Base-by-base conservation (phyloP, 768 basidiomycete genomes). In the Omphalotus guepiniiformis region DNA sequence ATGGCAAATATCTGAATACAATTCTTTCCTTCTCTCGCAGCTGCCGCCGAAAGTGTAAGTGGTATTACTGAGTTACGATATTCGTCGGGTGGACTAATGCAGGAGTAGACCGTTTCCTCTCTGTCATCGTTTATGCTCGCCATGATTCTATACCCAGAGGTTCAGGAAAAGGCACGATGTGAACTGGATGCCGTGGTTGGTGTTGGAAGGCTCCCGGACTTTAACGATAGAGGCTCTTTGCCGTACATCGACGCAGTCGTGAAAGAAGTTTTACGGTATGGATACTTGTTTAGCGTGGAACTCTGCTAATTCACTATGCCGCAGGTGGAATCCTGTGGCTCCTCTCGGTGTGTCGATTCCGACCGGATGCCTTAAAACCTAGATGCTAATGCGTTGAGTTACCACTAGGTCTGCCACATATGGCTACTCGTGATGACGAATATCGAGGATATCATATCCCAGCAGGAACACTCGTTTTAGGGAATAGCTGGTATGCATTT, bases 381-480 rank as follows among this genome's bases (percentile, higher is more conserved):
- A 18, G 28, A 15, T 30, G 15, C 28, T 5, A 42, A 11, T 46
- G 21, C 7, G 9, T 39, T 25, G n/a, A n/a, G n/a, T n/a, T n/a
- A n/a, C n/a, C n/a, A n/a, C 23, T 27, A 64, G 66, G 66, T 27
- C 54, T 68, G 34, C 66, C 66, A 5, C 73, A 74, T 39, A 67
- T 66, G 55, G 63, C 59, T 6, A 68, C 69, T 2, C 55, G 67
- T 11, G 64, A 73, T 26, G 76, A 73, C 45, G 61, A 70, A 30
- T 76, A 75, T 51, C 60, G 67, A 6, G 70, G 73, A 6, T 70
- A 65, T 42, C 53, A 65, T 21, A 74, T 77, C 38, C 71, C 76
- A 3, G 68, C 70, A 37, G 75, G 76, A 19, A 69, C 71, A 9
- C 63, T 69, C 19, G 57, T 74, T 32, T 57, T 73, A 9, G 70